These are phyloP conservation scores for Candida gorgasii DNA, from an alignment of 805 yeast species.

Conservation along the genomic window DNA sequence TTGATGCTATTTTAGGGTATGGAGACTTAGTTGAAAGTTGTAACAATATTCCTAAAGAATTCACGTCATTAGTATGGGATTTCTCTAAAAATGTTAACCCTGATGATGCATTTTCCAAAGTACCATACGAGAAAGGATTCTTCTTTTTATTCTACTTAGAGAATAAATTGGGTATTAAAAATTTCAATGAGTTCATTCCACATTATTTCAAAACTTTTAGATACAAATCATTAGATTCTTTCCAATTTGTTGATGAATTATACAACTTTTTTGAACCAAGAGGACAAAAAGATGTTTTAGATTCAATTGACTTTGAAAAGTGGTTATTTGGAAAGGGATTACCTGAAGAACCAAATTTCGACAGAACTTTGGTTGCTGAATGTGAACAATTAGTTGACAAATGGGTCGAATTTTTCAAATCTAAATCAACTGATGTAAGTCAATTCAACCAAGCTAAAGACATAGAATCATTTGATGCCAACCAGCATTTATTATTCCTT, in stretches of 20 bases:
- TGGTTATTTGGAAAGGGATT: conserved; percentile 31
- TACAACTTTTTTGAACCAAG: conserved; percentile 25
- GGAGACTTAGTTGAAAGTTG: conserved; percentile 27
- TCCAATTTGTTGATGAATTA: conserved; percentile 26
- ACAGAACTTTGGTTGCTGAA: conserved; percentile 29
- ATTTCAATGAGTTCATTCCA: conserved; percentile 30
- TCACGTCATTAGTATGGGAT: conserved; percentile 27
- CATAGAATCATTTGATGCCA: conserved; percentile 21
- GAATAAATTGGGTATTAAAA: conserved; percentile 24
- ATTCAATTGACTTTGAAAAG: conserved; percentile 27
- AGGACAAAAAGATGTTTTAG: conserved; percentile 22
- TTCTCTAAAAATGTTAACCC: conserved; percentile 23
- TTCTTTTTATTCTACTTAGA: conserved; percentile 31
- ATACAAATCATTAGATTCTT: conserved; percentile 28
- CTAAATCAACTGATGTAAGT: conserved; percentile 16
- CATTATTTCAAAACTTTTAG: conserved; percentile 29
- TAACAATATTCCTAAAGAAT: conserved; percentile 21
- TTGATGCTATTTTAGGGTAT: conserved; percentile 34
- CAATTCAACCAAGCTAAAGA: conserved; percentile 35
- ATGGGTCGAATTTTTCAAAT: conserved; percentile 20
- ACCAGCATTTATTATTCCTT: conserved; percentile 28
- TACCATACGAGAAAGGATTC: conserved; percentile 40
- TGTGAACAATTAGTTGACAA: conserved; percentile 23
- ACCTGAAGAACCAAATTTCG: conserved; percentile 29
- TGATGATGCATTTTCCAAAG: conserved; percentile 32